Evolutionary conservation across 2,329 filamentous ascomycete species (phyloP).

Genomic region (Zalaria sp.): DNA sequence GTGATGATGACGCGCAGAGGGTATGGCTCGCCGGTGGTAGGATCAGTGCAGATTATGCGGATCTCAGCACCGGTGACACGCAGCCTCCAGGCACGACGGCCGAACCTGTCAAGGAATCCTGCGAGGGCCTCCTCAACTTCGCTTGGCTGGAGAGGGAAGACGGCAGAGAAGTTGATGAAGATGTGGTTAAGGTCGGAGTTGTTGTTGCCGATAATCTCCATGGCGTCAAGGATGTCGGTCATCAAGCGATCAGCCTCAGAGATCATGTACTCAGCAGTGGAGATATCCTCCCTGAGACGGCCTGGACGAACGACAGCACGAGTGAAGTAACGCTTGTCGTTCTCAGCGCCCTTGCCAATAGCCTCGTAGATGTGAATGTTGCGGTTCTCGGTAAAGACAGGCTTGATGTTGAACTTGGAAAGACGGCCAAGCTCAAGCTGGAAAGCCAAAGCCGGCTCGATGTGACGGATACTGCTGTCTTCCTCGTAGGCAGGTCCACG

Average conservation of each 20-base stretch:
- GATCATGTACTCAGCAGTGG: slow-evolving; percentile 95
- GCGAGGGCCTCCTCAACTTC: slow-evolving; percentile 89
- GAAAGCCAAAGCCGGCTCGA: slow-evolving; percentile 91
- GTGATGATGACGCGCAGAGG: slow-evolving; percentile 92
- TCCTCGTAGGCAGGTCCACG: slow-evolving; percentile 79
- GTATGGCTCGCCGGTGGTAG: slow-evolving; percentile 67
- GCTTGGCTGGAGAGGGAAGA: slow-evolving; percentile 79
- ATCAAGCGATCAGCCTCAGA: slow-evolving; percentile 93
- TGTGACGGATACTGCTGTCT: slow-evolving; percentile 93
- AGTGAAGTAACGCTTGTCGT: slow-evolving; percentile 97
- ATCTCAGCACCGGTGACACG: slow-evolving; percentile 97
- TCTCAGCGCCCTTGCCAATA: slow-evolving; percentile 84
- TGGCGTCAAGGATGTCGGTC: slow-evolving; percentile 92
- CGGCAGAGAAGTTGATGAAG: slow-evolving; percentile 98
- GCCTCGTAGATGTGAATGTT: slow-evolving; percentile 99
- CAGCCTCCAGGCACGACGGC: slow-evolving; percentile 85
- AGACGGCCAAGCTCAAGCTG: slow-evolving; percentile 91
- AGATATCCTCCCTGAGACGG: slow-evolving; percentile 89
- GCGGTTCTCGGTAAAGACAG: slow-evolving; percentile 96
- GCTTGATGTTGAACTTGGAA: slow-evolving; percentile 94
- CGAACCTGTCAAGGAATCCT: slow-evolving; percentile 93
- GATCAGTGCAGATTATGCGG: slow-evolving; percentile 93
- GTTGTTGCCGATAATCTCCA: slow-evolving; percentile 98
- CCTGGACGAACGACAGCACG: slow-evolving; percentile 90
- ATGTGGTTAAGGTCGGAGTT: slow-evolving; percentile 99